phyloP scores from a whole-genome alignment of 306 rosid species.

The Medicago ruthenica region DNA sequence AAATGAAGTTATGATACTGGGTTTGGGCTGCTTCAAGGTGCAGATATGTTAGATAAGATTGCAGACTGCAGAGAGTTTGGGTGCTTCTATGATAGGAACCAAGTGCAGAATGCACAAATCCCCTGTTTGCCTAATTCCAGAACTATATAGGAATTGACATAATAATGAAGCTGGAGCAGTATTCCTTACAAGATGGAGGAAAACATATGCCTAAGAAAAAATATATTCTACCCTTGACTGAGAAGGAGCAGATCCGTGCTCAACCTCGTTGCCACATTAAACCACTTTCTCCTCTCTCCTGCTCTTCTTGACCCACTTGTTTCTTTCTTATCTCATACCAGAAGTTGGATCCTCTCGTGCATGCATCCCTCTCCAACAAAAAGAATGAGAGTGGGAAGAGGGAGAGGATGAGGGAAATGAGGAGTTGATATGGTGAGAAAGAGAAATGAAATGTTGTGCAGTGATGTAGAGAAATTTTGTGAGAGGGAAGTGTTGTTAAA shows the following conservation, averaged over 20 bases:
- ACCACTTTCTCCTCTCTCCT: background rate
- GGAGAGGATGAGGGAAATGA: too few relatives aligned
- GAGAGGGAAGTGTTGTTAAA: background rate
- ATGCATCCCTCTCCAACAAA: too few relatives aligned
- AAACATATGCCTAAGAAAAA: background rate
- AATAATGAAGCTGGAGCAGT: background rate
- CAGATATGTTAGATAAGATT: background rate
- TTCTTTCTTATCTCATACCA: background rate
- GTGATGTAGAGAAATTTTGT: too few relatives aligned
- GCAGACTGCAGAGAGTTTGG: background rate
- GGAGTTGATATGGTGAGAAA: too few relatives aligned
- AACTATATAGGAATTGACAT: background rate
- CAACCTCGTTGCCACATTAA: background rate
- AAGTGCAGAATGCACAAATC: background rate
- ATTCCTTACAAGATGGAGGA: background rate
- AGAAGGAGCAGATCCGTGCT: background rate
- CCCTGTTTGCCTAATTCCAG: background rate
- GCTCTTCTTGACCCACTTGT: background rate
- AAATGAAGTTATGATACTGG: background rate
- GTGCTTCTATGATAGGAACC: background rate
- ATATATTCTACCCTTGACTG: background rate
- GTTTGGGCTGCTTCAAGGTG: conserved; percentile 7
- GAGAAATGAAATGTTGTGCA: too few relatives aligned
- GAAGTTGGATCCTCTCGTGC: too few relatives aligned
- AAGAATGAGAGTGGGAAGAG: too few relatives aligned